Evolutionary conservation across 306 rosid species (phyloP).

Genomic region (Vigna trinervia): DNA sequence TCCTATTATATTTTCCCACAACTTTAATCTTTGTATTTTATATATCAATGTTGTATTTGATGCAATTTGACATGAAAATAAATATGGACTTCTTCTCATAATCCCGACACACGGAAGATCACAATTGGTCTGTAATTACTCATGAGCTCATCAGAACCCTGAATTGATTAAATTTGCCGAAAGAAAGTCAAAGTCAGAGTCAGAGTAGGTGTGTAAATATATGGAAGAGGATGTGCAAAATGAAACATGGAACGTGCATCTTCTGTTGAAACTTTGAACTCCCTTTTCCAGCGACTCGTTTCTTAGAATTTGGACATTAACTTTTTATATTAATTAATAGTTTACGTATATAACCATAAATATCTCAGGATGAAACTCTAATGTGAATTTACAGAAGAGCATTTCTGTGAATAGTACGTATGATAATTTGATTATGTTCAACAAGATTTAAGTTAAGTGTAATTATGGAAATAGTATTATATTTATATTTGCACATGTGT

Average conservation of each 20-base stretch:
- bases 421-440: too few species aligned
- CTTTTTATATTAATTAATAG: too few species aligned
- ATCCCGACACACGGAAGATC: slow-evolving; percentile 23
- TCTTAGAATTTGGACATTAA: too few species aligned
- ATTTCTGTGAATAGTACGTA: too few species aligned
- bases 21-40: slow-evolving; percentile 4
- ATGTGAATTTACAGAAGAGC: too few species aligned
- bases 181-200: slow-evolving; percentile 33
- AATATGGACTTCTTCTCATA: slow-evolving; percentile 12
- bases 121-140: slow-evolving; percentile 23
- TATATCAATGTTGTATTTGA: slow-evolving; percentile 37
- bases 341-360: too few species aligned
- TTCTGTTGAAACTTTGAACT: slow-evolving; percentile 39
- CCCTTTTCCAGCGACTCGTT: background rate
- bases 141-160: background rate
- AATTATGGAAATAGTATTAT: too few species aligned
- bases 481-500: too few species aligned
- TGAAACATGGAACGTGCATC: slow-evolving; percentile 43
- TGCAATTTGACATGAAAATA: slow-evolving; percentile 35
- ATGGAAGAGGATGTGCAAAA: slow-evolving; percentile 24
- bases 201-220: slow-evolving; percentile 14
- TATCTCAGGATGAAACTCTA: too few species aligned
- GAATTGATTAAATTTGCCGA: background rate
- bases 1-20: background rate
- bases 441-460: too few species aligned